Conservation (phyloP, 345 rosid species). For the Eucalyptus rudis region DNA sequence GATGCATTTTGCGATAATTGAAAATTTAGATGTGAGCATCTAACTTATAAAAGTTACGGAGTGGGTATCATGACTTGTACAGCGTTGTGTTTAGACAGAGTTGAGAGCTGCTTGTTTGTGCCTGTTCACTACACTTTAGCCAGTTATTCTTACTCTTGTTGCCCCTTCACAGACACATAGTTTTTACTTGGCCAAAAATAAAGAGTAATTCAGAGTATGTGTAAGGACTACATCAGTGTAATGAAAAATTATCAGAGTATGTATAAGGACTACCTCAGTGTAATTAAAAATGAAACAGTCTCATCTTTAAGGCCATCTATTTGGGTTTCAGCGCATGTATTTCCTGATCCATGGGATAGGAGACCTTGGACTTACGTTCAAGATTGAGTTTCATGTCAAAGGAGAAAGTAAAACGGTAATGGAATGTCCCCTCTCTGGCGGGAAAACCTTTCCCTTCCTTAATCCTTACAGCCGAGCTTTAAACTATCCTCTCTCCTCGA, state of each 20-base stretch:
- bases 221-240: neutral
- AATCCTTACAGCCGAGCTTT: neutral
- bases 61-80: neutral
- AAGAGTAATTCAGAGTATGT: neutral
- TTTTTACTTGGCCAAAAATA: neutral
- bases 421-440: neutral
- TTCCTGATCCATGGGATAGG: neutral
- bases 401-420: neutral
- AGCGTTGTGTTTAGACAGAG: neutral
- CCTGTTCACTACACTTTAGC: neutral
- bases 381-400: neutral
- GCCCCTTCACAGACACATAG: neutral
- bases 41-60: neutral
- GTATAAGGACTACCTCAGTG: neutral
- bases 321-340: neutral
- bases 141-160: neutral
- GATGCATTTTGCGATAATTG: constrained; percentile 84
- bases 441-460: neutral
- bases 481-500: neutral
- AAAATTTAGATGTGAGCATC: constrained; percentile 40
- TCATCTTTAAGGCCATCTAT: neutral
- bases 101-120: neutral
- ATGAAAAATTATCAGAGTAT: neutral
- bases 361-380: accelerated
- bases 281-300: neutral